These are phyloP conservation scores for Acrasis kona DNA, from an alignment of 78 protist species.

Conservation along the genomic window DNA sequence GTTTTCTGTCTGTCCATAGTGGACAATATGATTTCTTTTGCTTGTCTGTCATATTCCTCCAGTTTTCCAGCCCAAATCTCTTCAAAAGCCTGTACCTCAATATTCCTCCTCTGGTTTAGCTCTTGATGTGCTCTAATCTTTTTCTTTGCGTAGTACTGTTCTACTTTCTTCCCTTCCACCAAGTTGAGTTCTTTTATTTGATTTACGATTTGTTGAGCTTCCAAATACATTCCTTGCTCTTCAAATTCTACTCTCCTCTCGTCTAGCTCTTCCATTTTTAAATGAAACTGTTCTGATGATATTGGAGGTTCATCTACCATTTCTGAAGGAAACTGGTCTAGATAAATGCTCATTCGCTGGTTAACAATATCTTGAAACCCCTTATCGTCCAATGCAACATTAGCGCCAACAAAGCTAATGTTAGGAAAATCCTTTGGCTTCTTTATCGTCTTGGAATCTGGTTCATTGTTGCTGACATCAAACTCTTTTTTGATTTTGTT, in stretches of 20 bases:
- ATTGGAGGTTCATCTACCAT: too few relatives aligned
- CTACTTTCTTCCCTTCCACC: conserved; percentile 7
- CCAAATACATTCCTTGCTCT: neutral
- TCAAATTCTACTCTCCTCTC: conserved; percentile 1
- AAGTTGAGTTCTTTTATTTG: conserved; percentile 13
- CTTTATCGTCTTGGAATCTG: too few relatives aligned
- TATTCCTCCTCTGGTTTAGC: neutral
- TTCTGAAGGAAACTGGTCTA: too few relatives aligned
- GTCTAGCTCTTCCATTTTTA: conserved; percentile 4
- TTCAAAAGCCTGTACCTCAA: conserved; percentile 6
- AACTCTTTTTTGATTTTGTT: too few relatives aligned
- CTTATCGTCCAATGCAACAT: too few relatives aligned
- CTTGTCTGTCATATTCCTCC: conserved; percentile 3
- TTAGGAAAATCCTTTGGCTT: too few relatives aligned
- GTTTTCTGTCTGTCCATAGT: neutral
- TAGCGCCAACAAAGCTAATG: too few relatives aligned
- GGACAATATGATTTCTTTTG: neutral
- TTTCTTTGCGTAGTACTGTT: neutral
- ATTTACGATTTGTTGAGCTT: conserved; percentile 15
- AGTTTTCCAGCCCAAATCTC: conserved; percentile 15
- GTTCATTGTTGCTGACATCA: too few relatives aligned
- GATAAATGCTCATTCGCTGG: too few relatives aligned
- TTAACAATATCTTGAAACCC: too few relatives aligned
- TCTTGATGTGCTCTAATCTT: neutral
- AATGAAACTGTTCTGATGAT: conserved; percentile 1